Evolutionary conservation across 2,329 filamentous ascomycete genomes (phyloP).

Genomic region (Sclerotinia borealis): DNA sequence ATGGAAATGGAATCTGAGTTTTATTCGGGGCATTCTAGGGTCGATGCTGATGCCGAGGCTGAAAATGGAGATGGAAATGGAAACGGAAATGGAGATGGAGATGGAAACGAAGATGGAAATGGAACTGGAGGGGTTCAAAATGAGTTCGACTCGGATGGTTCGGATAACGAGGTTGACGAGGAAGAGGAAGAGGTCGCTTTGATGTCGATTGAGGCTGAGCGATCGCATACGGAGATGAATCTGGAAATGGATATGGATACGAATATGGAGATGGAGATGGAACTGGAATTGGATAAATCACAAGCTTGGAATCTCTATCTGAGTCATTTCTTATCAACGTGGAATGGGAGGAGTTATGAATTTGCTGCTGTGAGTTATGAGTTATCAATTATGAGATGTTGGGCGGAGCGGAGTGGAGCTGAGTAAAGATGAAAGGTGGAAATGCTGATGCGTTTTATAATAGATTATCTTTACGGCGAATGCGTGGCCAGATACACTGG

Average conservation of each 20-base stretch:
- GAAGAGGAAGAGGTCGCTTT: not conserved
- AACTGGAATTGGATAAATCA: slow-evolving; percentile 17
- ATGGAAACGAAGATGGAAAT: not conserved
- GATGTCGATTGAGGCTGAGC: not conserved
- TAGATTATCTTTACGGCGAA: slow-evolving; percentile 48
- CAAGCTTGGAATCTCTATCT: slow-evolving; percentile 41
- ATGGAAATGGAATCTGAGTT: too few species aligned
- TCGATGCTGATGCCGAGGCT: not conserved
- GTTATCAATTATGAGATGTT: not conserved
- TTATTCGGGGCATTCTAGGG: not conserved
- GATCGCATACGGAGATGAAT: not conserved
- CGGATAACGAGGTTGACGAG: not conserved
- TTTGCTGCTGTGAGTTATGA: slow-evolving; percentile 26
- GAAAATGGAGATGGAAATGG: not conserved
- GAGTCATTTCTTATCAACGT: slow-evolving; percentile 50
- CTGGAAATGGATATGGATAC: not conserved
- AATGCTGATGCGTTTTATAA: slow-evolving; percentile 24
- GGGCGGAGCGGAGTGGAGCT: slow-evolving; percentile 24
- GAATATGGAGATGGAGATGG: not conserved
- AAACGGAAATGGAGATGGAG: not conserved
- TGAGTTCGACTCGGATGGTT: not conserved
- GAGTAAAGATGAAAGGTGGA: slow-evolving; percentile 41
- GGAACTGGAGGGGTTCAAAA: not conserved
- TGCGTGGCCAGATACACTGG: slow-evolving; percentile 38
- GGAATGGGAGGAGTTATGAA: slow-evolving; percentile 47